phyloP scores from a whole-genome alignment of 164 flowering plant species.

The Macadamia integrifolia region DNA sequence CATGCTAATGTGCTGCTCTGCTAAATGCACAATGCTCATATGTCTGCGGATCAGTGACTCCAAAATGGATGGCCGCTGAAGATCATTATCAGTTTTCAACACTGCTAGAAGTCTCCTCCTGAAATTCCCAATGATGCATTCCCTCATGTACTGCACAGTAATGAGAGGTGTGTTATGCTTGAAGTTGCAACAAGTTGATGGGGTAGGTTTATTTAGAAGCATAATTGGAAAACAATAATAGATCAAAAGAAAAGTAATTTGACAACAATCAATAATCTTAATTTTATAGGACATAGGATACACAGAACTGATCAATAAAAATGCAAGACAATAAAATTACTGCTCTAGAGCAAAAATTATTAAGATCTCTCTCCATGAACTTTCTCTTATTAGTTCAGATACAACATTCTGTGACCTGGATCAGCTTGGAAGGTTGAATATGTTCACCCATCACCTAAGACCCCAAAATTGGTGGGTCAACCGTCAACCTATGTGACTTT shows the following conservation, averaged over 20 bases:
- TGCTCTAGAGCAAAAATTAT: not conserved
- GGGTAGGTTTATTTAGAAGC: not conserved
- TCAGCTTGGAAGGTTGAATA: too few relatives aligned
- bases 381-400: not conserved
- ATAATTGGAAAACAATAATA: not conserved
- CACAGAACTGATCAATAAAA: not conserved
- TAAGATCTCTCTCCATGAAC: not conserved
- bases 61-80: slow-evolving; percentile 84
- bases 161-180: slow-evolving; percentile 4
- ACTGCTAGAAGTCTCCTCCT: slow-evolving; percentile 76
- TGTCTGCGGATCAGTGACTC: slow-evolving; percentile 80
- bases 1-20: slow-evolving; percentile 98
- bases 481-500: too few relatives aligned
- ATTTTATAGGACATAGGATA: not conserved
- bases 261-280: not conserved
- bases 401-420: too few relatives aligned
- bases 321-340: not conserved
- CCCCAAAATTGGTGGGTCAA: too few relatives aligned
- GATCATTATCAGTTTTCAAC: slow-evolving; percentile 84
- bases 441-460: too few relatives aligned
- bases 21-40: slow-evolving; percentile 67
- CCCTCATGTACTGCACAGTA: slow-evolving; percentile 88
- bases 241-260: not conserved
- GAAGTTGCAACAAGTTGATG: not conserved
- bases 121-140: slow-evolving; percentile 92